These are phyloP conservation scores for Colletotrichum simmondsii DNA, from an alignment of 2,329 filamentous ascomycete genomes.

Conservation along the genomic window DNA sequence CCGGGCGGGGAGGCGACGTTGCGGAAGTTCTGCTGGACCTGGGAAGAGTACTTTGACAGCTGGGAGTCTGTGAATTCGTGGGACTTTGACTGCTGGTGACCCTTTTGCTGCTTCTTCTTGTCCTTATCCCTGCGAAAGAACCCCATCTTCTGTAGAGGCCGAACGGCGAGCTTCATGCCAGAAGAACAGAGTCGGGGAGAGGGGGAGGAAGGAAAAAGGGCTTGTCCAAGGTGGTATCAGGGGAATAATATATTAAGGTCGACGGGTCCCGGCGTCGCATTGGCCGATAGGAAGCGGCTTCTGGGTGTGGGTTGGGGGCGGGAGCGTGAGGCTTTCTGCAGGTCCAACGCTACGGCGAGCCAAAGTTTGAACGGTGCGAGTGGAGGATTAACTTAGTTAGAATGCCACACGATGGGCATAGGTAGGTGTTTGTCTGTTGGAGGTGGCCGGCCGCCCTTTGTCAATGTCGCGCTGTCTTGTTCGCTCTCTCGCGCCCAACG, in stretches of 20 bases:
- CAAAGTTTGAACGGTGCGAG: conserved; percentile 20
- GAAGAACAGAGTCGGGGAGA: not conserved
- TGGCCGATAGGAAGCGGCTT: conserved; percentile 23
- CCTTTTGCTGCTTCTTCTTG: conserved; percentile 34
- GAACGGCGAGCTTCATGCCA: conserved; percentile 33
- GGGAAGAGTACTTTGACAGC: conserved; percentile 29
- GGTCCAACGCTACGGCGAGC: conserved; percentile 26
- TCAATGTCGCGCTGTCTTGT: conserved; percentile 6
- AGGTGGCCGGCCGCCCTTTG: not conserved
- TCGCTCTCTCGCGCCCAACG: not conserved
- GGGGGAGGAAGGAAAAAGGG: not conserved
- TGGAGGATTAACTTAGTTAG: too few relatives aligned
- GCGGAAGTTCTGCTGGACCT: conserved; percentile 32
- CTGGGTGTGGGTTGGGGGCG: conserved; percentile 19
- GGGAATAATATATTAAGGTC: conserved; percentile 32
- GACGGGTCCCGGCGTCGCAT: conserved; percentile 26
- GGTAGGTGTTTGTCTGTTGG: not conserved
- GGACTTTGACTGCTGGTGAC: conserved; percentile 15
- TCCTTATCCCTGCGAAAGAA: conserved; percentile 35
- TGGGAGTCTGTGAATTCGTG: conserved; percentile 25
- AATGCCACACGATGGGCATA: not conserved
- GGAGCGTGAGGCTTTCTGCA: conserved; percentile 21
- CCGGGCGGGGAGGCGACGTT: conserved; percentile 21
- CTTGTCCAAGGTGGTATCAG: conserved; percentile 18
- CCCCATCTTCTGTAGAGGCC: conserved; percentile 33